These are phyloP conservation scores for Pisolithus marmoratus DNA, from an alignment of 768 basidiomycete species.

Conservation along the genomic window DNA sequence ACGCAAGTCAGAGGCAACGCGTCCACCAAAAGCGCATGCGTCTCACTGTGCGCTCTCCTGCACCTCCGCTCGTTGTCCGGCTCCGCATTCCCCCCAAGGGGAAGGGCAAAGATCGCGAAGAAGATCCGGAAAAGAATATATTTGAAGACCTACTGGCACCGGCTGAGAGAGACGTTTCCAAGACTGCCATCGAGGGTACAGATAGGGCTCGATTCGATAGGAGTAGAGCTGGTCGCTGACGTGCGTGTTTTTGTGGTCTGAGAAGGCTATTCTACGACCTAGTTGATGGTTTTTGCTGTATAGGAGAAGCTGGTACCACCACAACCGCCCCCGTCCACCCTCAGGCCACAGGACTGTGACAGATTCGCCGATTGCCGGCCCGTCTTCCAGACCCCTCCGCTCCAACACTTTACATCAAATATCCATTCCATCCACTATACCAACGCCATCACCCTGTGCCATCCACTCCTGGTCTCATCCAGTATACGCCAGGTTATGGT, in stretches of 20 bases:
- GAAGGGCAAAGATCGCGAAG: slow-evolving; percentile 67
- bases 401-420: slow-evolving; percentile 43
- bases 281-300: slow-evolving; percentile 8
- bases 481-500: slow-evolving; percentile 30
- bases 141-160: slow-evolving; percentile 79
- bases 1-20: slow-evolving; percentile 21
- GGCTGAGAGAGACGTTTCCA: slow-evolving; percentile 66
- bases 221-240: slow-evolving; percentile 68
- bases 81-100: slow-evolving; percentile 55
- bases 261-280: not conserved
- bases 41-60: slow-evolving; percentile 31
- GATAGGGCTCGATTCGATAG: slow-evolving; percentile 74
- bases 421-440: slow-evolving; percentile 24
- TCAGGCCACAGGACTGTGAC: slow-evolving; percentile 25
- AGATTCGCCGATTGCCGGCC: slow-evolving; percentile 43
- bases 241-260: slow-evolving; percentile 35
- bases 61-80: slow-evolving; percentile 40
- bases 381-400: slow-evolving; percentile 58
- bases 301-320: slow-evolving; percentile 49
- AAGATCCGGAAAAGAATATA: slow-evolving; percentile 53
- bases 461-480: slow-evolving; percentile 30
- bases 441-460: slow-evolving; percentile 32
- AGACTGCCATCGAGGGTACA: slow-evolving; percentile 51
- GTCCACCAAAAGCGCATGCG: slow-evolving; percentile 44
- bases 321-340: slow-evolving; percentile 26